Evolutionary conservation across 495 filamentous ascomycete genomes (phyloP).

Genomic region (Hamigera avellanea): DNA sequence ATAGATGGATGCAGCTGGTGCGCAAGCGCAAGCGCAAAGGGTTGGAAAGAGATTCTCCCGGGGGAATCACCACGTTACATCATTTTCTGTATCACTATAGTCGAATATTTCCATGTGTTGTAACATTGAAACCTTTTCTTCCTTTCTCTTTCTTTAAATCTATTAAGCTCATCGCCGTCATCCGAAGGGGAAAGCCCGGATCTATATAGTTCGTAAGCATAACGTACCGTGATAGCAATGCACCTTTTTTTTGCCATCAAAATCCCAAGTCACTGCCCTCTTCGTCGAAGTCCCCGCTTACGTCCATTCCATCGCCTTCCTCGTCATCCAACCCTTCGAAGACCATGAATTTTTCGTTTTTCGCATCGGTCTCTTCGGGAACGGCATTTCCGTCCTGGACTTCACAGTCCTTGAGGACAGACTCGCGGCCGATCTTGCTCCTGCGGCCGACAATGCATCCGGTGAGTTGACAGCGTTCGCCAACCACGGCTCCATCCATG

Average conservation of each 20-base stretch:
- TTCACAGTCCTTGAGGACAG: conserved; percentile 72
- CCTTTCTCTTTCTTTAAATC: too few species aligned
- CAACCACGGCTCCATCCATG: conserved; percentile 83
- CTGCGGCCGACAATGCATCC: conserved; percentile 73
- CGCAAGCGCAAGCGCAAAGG: too few species aligned
- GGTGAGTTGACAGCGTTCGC: conserved; percentile 61
- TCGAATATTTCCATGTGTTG: too few species aligned
- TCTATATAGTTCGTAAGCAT: too few species aligned
- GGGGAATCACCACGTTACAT: too few species aligned
- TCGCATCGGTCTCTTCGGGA: conserved; percentile 68
- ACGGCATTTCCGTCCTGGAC: conserved; percentile 81
- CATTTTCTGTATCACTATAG: too few species aligned
- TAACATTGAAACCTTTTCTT: too few species aligned
- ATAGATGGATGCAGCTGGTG: too few species aligned
- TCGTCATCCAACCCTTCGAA: conserved; percentile 60
- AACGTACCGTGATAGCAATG: too few species aligned
- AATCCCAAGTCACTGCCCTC: conserved; percentile 13
- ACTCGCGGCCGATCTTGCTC: conserved; percentile 64
- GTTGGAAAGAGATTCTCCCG: too few species aligned
- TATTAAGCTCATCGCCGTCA: too few species aligned
- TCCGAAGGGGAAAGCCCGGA: too few species aligned
- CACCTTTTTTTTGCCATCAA: not conserved
- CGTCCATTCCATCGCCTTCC: conserved; percentile 23
- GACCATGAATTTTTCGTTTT: conserved; percentile 76
- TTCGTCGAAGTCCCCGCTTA: conserved; percentile 19